Evolutionary conservation across 192 early-diverging fungal genomes (phyloP).

Genomic region (Podila verticillata): DNA sequence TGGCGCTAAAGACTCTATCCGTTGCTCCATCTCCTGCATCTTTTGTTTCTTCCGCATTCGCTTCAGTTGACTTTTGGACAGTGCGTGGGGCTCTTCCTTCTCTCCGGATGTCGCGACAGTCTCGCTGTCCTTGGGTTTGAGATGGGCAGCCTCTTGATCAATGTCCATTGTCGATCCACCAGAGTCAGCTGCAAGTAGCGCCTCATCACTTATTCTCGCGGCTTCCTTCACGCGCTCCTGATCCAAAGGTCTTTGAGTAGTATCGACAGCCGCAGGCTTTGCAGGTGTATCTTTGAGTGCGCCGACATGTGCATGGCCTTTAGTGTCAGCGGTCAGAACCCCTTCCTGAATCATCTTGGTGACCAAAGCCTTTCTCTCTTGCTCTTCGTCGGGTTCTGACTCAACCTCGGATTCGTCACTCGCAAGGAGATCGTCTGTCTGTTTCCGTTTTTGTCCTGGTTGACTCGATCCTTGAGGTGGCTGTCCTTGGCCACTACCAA

Average conservation of each 20-base stretch:
- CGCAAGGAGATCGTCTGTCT: not conserved
- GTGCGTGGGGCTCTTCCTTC: not conserved
- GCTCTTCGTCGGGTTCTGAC: not conserved
- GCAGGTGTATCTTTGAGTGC: not conserved
- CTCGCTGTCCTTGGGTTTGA: too few relatives aligned
- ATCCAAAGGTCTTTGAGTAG: too few relatives aligned
- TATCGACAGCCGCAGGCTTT: too few relatives aligned
- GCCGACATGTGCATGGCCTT: not conserved
- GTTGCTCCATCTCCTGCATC: not conserved
- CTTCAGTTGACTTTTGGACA: not conserved
- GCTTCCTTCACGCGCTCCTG: too few relatives aligned
- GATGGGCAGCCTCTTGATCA: too few relatives aligned
- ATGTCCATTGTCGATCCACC: too few relatives aligned
- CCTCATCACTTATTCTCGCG: too few relatives aligned
- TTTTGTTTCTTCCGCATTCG: not conserved
- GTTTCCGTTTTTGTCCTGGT: not conserved
- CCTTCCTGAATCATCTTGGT: not conserved
- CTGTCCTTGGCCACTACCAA: not conserved
- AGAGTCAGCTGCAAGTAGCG: too few relatives aligned
- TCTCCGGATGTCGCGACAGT: not conserved
- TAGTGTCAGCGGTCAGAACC: not conserved
- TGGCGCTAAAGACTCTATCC: not conserved
- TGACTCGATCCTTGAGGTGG: not conserved
- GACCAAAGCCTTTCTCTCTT: not conserved
- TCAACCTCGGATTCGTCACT: slow-evolving; percentile 13